phyloP scores from a whole-genome alignment of 257 asterid species.

The Lithospermum erythrorhizon region DNA sequence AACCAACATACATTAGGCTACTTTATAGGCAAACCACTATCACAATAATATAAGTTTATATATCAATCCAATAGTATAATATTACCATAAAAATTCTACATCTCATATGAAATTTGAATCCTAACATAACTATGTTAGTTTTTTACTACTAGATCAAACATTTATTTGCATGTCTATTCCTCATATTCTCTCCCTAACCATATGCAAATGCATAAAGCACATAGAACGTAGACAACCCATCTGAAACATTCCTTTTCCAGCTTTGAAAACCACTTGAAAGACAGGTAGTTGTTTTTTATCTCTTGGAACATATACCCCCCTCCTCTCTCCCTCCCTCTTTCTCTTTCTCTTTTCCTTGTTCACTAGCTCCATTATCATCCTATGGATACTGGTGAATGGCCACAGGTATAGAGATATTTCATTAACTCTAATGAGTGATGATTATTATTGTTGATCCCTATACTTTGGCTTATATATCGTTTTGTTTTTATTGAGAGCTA shows the following conservation, averaged over 20 bases:
- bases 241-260: conserved; percentile 46
- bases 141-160: too few species aligned
- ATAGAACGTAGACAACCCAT: conserved; percentile 33
- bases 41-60: too few species aligned
- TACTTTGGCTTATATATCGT: conserved; percentile 1
- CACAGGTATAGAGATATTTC: conserved; percentile 46
- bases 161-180: too few species aligned
- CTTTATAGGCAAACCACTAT: too few species aligned
- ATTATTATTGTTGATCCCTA: background rate
- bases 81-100: too few species aligned
- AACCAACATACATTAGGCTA: too few species aligned
- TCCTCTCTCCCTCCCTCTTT: background rate
- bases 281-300: conserved; percentile 21
- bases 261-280: conserved; percentile 47
- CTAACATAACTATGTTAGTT: too few species aligned
- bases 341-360: background rate
- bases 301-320: conserved; percentile 3
- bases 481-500: conserved; percentile 3
- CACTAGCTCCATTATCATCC: conserved; percentile 9
- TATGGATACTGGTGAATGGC: conserved; percentile 83
- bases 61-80: too few species aligned
- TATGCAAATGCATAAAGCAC: conserved; percentile 19
- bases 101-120: too few species aligned
- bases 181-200: conserved; percentile 6
- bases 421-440: background rate